Evolutionary conservation across 2,329 filamentous ascomycete species (phyloP), one percentile per base, ranked within the genome.

Genomic region (Zasmidium cellare): DNA sequence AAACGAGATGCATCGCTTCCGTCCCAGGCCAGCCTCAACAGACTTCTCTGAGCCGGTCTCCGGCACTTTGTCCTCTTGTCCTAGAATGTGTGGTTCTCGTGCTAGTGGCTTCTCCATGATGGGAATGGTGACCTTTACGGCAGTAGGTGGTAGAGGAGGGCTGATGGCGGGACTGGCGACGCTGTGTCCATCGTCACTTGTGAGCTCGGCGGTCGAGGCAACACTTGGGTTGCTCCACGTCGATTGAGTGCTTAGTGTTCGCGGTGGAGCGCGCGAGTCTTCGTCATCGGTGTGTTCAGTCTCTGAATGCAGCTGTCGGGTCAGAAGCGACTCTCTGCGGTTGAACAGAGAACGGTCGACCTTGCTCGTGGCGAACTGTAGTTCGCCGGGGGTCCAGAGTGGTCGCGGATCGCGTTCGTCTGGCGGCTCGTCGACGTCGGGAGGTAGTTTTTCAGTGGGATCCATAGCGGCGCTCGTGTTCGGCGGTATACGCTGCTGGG

Each of bases 1-100:
- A 73, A 97, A 97, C 59, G 89, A 93, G 66, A 97, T 97, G 74
- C 90, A 93, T 59, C 92, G 86, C 77, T 92, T 96, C 69, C 90
- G 89, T 50, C 86, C 87, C 52, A 87, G 76, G 11, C 79, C 81
- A n/a, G 82, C 83, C 69, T 88, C 86, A 1, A 88, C 79, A 31
- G 80, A 78, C 14, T 83, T 78, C 68, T 89, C 84, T 3, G 69
- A 57, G 46, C 67, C 72, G 11, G 71, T 69, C 3, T 63, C 60
- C 19, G 71, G 62, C 41, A 65, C 60, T 44, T 61, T 62, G 25
- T 73, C 71, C 6, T 77, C 74, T 24, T 74, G 72, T 9, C 66
- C 72, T 23, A 75, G 60, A 16, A 77, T 74, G 19, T 71, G 67
- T 2, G 76, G 65, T 16, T 73, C 69, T 52, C 73, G 68, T 18